Base-by-base conservation (phyloP, 331 rosid genomes). In the Dryas integrifolia region DNA sequence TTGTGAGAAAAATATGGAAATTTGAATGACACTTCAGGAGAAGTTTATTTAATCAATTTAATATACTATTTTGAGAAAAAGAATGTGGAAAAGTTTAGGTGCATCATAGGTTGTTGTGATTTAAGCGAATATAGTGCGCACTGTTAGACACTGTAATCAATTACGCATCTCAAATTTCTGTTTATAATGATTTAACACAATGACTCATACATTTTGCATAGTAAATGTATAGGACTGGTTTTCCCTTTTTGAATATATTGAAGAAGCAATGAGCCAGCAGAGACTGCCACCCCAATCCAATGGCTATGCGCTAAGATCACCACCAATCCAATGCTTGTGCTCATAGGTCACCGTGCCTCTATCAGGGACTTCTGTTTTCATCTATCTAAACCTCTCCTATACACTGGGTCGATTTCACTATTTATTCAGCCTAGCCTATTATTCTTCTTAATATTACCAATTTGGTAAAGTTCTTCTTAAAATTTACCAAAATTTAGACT, bases 311-410 rank as follows among this genome's bases (percentile, higher is more conserved):
- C 60, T 49, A 9, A 69, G 38, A 57, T 69, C 40, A 43, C 73
- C 51, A 62, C 14, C 21, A 69, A 21, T 12, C 63, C 50, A 41
- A 24, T 53, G 74, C 43, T 55, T 16, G 15, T 26, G 40, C 51
- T 16, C 63, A 69, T 43, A 69, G 63, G 73, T 16, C 30, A 53
- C 55, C 4, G n/a, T 12, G 51, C 62, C 50, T 69, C 60, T 67
- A 50, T 68, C 16, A 38, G 52, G 40, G 57, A 69, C 50, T 35
- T 11, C 50, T 43, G 3, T 40, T 69, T 10, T 16, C 24, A 62
- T 62, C 49, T 18, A 53, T 18, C 51, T 52, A 69, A 67, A 68
- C 38, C 9, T 60, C 46, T 60, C 21, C 41, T 9, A 6, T 14
- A 60, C 38, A 60, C 45, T 3, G 1, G 59, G 30, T 46, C 4